Conservation (phyloP, 805 yeast species). For the Danielozyma ontarioensis region DNA sequence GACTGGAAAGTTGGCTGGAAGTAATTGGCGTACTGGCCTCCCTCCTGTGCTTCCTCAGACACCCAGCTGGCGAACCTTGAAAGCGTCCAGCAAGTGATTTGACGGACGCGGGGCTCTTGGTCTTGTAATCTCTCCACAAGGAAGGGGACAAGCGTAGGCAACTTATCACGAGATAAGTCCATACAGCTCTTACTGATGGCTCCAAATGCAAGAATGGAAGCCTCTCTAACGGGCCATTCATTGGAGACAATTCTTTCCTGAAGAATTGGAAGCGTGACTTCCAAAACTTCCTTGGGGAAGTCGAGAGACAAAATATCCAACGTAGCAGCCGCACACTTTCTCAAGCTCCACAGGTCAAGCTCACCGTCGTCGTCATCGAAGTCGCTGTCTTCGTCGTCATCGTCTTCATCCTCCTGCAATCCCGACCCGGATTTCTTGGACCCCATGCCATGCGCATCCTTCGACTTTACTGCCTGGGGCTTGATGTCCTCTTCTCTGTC, state of each 20-base stretch:
- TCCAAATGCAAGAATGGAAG: slow-evolving; percentile 90
- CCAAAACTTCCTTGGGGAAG: slow-evolving; percentile 63
- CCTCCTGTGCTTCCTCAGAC: slow-evolving; percentile 57
- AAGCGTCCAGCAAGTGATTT: slow-evolving; percentile 93
- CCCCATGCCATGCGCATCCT: slow-evolving; percentile 30
- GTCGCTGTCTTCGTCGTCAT: slow-evolving; percentile 62
- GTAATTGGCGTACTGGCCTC: slow-evolving; percentile 60
- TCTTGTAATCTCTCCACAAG: slow-evolving; percentile 76
- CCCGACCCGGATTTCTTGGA: slow-evolving; percentile 10
- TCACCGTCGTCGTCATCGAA: slow-evolving; percentile 68
- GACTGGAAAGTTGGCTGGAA: slow-evolving; percentile 76
- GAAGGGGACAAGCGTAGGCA: slow-evolving; percentile 80
- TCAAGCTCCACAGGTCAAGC: slow-evolving; percentile 77
- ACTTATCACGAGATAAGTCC: slow-evolving; percentile 60
- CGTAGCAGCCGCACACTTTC: slow-evolving; percentile 94
- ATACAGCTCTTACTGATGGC: slow-evolving; percentile 90
- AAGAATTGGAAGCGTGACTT: slow-evolving; percentile 66
- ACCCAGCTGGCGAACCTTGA: slow-evolving; percentile 85
- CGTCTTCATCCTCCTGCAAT: slow-evolving; percentile 26
- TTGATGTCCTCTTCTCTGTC: slow-evolving; percentile 85
- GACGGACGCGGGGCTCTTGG: slow-evolving; percentile 77
- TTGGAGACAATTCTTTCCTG: slow-evolving; percentile 62
- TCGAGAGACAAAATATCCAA: slow-evolving; percentile 72
- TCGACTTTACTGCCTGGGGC: slow-evolving; percentile 72
- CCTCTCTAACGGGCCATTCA: slow-evolving; percentile 89